Evolutionary conservation across 2,329 filamentous ascomycete genomes (phyloP).

Genomic region (Monilinia polystroma): DNA sequence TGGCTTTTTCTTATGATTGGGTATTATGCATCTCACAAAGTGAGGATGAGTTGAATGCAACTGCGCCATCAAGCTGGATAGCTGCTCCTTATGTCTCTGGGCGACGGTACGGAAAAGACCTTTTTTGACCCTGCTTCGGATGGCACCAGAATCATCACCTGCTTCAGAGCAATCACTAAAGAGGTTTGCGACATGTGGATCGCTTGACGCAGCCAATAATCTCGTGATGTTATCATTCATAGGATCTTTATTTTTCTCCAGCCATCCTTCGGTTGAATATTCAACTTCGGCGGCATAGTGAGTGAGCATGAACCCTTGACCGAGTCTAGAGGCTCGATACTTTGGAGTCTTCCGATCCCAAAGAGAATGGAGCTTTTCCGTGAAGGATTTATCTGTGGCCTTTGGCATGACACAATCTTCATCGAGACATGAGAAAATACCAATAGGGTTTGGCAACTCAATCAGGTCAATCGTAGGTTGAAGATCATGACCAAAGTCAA

Average conservation of each 20-base stretch:
- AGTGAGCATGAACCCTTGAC: constrained; percentile 90
- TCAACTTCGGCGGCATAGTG: constrained; percentile 98
- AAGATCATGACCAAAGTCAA: constrained; percentile 94
- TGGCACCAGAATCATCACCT: constrained; percentile 69
- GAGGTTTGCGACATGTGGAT: constrained; percentile 78
- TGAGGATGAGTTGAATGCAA: constrained; percentile 96
- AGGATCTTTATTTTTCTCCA: constrained; percentile 99
- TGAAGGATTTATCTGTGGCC: constrained; percentile 94
- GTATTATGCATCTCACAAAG: constrained; percentile 95
- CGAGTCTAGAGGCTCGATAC: constrained; percentile 83
- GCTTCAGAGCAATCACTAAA: constrained; percentile 85
- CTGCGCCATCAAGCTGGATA: constrained; percentile 94
- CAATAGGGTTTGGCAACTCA: constrained; percentile 92
- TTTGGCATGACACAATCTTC: constrained; percentile 99
- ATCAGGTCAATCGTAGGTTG: constrained; percentile 98
- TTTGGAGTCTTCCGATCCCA: constrained; percentile 97
- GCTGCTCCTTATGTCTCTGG: constrained; percentile 94
- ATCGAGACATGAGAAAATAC: constrained; percentile 96
- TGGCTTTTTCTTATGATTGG: constrained; percentile 95
- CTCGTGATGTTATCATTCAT: constrained; percentile 95
- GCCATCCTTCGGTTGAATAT: constrained; percentile 90
- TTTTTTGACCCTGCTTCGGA: constrained; percentile 85
- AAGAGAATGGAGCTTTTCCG: constrained; percentile 91
- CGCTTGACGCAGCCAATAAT: constrained; percentile 75
- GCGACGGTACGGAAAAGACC: constrained; percentile 95